A percentile compares a stretch with the other conserved stretches of the same genome.
These are phyloP conservation scores for Arabidopsis lyrata DNA, from an alignment of 441 rosid genomes.

Conservation along the genomic window DNA sequence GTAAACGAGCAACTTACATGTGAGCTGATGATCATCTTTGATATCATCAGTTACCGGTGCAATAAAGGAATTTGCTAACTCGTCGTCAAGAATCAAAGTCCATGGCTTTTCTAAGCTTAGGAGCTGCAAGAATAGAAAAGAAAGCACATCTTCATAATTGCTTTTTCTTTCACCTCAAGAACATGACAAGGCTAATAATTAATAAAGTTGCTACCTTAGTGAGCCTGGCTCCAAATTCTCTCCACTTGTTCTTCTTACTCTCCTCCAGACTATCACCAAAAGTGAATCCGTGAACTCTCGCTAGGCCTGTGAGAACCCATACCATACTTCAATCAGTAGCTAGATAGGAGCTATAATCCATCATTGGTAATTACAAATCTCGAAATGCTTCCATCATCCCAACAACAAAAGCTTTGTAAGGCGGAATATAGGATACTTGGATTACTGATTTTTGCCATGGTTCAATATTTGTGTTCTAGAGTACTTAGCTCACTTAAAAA, in stretches of 20 bases:
- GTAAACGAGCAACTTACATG: conserved; percentile 60
- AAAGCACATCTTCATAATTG: neutral
- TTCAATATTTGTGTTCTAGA: neutral
- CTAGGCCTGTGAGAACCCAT: conserved; percentile 66
- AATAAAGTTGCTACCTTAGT: conserved; percentile 58
- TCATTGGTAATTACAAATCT: conserved; percentile 5
- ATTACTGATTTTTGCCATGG: neutral
- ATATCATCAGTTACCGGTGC: conserved; percentile 85
- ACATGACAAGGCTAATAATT: neutral
- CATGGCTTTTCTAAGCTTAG: conserved; percentile 71
- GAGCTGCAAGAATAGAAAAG: conserved; percentile 55
- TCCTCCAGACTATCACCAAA: conserved; percentile 95
- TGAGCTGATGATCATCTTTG: conserved; percentile 82
- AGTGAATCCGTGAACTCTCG: conserved; percentile 95
- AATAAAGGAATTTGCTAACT: conserved; percentile 87
- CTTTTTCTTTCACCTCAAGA: conserved; percentile 1
- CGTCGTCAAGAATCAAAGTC: conserved; percentile 89
- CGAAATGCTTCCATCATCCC: neutral
- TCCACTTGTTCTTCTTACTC: conserved; percentile 71
- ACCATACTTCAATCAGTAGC: conserved; percentile 28
- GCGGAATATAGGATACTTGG: neutral
- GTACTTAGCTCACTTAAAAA: neutral
- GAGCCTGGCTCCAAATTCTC: conserved; percentile 68
- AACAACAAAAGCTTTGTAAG: neutral
- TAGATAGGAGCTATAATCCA: neutral